These are phyloP conservation scores for Nemophila menziesii DNA, from an alignment of 257 asterid genomes.

Conservation along the genomic window DNA sequence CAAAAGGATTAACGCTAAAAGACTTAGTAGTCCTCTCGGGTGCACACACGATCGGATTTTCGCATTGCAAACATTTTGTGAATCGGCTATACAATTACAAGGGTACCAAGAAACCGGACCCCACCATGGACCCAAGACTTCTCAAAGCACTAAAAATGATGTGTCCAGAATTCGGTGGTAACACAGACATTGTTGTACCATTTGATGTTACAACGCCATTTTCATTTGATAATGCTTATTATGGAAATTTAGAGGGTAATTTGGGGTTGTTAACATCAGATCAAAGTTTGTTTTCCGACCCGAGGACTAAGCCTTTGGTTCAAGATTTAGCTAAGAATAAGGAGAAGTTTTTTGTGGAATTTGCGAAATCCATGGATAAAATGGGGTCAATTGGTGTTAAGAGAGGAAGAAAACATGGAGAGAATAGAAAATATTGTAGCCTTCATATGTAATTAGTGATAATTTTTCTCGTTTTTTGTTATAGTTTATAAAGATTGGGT, in stretches of 20 bases:
- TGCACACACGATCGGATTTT: slow-evolving; percentile 89
- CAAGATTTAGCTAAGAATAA: slow-evolving; percentile 68
- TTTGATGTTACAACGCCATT: slow-evolving; percentile 92
- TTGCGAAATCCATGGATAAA: slow-evolving; percentile 77
- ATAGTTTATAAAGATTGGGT: too few species aligned
- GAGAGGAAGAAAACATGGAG: slow-evolving; percentile 75
- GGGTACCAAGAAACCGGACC: slow-evolving; percentile 56
- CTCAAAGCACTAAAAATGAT: slow-evolving; percentile 75
- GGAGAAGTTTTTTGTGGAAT: slow-evolving; percentile 48
- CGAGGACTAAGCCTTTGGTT: slow-evolving; percentile 64
- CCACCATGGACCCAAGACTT: slow-evolving; percentile 54
- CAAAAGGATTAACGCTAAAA: slow-evolving; percentile 63
- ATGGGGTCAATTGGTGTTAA: slow-evolving; percentile 91
- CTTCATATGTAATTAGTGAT: slow-evolving; percentile 27
- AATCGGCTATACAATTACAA: slow-evolving; percentile 53
- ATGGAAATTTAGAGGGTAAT: slow-evolving; percentile 72
- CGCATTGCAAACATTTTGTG: slow-evolving; percentile 71
- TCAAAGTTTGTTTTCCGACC: slow-evolving; percentile 59
- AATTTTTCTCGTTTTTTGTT: slow-evolving; percentile 1
- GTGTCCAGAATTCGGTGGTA: slow-evolving; percentile 80
- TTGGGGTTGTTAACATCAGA: slow-evolving; percentile 70
- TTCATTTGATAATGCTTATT: slow-evolving; percentile 71
- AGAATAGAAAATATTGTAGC: slow-evolving; percentile 60
- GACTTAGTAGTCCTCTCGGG: slow-evolving; percentile 85
- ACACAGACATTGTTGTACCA: slow-evolving; percentile 64